These are phyloP conservation scores for Lactuca saligna DNA, from an alignment of 129 eudicot genomes.

Conservation along the genomic window DNA sequence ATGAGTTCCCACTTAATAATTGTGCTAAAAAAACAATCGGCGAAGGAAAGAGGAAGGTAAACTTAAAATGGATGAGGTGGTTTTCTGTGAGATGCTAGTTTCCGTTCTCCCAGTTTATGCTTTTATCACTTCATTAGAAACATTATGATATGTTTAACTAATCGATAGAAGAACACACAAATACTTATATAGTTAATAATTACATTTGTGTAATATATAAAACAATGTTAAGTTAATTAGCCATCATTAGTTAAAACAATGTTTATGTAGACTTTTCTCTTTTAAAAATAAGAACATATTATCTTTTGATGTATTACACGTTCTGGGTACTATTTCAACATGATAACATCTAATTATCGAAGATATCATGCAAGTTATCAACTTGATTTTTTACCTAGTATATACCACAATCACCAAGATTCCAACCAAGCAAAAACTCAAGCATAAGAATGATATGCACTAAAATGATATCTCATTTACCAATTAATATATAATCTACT, in stretches of 20 bases:
- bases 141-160: background rate
- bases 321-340: too few species aligned
- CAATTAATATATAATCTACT: too few species aligned
- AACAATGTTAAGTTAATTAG: background rate
- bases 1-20: conserved; percentile 4
- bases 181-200: background rate
- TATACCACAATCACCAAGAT: too few species aligned
- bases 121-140: conserved; percentile 9
- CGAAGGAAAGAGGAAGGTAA: conserved; percentile 25
- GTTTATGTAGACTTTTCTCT: background rate
- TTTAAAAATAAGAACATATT: too few species aligned
- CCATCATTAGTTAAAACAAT: background rate
- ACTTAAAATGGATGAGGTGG: conserved; percentile 41
- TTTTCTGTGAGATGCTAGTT: conserved; percentile 35
- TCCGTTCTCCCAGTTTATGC: background rate
- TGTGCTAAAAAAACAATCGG: conserved; percentile 4
- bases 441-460: too few species aligned
- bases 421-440: too few species aligned
- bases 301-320: too few species aligned
- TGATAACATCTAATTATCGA: too few species aligned
- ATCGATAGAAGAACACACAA: background rate
- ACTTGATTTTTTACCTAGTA: too few species aligned
- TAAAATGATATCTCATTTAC: too few species aligned
- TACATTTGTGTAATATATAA: background rate
- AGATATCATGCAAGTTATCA: too few species aligned